Base-by-base conservation (phyloP, 2,329 filamentous ascomycete genomes). In the Fusarium anthophilum region DNA sequence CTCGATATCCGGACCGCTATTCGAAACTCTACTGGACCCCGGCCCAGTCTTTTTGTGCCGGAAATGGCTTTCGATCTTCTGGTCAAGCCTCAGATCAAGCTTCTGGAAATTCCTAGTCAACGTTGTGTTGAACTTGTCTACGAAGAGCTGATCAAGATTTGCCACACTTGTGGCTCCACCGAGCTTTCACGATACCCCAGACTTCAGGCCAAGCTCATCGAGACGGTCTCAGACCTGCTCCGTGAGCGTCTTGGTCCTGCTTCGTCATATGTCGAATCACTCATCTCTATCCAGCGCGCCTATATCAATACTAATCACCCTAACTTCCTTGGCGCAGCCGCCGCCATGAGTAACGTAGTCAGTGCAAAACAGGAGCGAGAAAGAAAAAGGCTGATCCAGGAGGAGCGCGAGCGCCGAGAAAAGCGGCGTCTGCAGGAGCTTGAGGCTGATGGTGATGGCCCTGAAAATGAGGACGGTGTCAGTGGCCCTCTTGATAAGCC, bases 251-350 rank as follows among this genome's bases (percentile, higher is more conserved):
- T 99, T 11, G 96, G 96, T 5, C 96, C 96, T 17, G 91, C 93
- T 64, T 97, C 96, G 5, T 89, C 85, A 59, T 99, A 99, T 77
- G 96, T 99, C 48, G 96, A 98, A 83, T 98, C 96, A 45, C 88
- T 99, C 71, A 99, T 99, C 75, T 93, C 96, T 32, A 99, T 99
- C 69, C 96, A 99, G 84, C 91, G 96, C 76, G 96, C 96, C 26
- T 99, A 99, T 84, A 98, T 99, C 85, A 99, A 99, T 86, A 99
- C 96, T 47, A 99, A 99, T 80, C 96, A 99, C 81, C 96, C 96
- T 55, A 99, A 99, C 83, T 99, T 99, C 86, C 90, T 98, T 22
- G 96, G 96, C 50, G 96, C 96, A 22, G 96, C 96, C 28, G 96
- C 95, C 41, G 96, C 96, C 72, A 99, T 99, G 96, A 96, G 94